Conservation (phyloP, 2,329 filamentous ascomycete species). For the Akanthomyces uredinophilus region DNA sequence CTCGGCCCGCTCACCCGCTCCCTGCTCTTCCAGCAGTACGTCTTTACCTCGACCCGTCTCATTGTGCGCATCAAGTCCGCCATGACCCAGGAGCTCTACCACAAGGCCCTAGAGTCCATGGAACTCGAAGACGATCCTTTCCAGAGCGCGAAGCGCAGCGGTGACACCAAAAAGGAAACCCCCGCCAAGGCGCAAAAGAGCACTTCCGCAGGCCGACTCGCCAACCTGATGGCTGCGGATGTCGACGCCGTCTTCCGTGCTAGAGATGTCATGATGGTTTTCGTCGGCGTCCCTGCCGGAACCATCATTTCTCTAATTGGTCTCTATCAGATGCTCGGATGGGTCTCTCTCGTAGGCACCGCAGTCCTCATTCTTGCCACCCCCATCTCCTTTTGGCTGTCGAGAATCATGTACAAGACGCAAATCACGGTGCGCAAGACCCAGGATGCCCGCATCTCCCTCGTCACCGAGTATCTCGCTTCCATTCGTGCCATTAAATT, state of each 20-base stretch:
- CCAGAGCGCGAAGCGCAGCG: constrained; percentile 21
- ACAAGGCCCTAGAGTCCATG: constrained; percentile 50
- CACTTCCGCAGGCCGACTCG: constrained; percentile 45
- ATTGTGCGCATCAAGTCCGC: constrained; percentile 52
- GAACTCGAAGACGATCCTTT: constrained; percentile 52
- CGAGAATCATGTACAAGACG: constrained; percentile 43
- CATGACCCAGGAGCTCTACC: constrained; percentile 54
- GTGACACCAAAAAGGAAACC: constrained; percentile 22
- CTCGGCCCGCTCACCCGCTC: constrained; percentile 44
- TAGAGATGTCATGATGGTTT: constrained; percentile 45
- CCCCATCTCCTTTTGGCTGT: constrained; percentile 46
- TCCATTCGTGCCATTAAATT: constrained; percentile 57
- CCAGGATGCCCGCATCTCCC: constrained; percentile 52
- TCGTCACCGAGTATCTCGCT: constrained; percentile 52
- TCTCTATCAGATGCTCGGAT: constrained; percentile 51
- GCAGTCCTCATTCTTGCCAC: constrained; percentile 41
- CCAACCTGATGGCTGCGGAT: constrained; percentile 55
- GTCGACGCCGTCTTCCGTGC: constrained; percentile 49
- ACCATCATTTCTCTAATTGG: constrained; percentile 44
- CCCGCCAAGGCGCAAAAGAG: constrained; percentile 28
- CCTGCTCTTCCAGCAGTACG: constrained; percentile 50
- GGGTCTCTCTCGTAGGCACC: constrained; percentile 50
- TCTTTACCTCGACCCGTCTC: constrained; percentile 52
- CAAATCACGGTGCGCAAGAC: constrained; percentile 49
- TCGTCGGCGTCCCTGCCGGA: constrained; percentile 41